Percentiles rank a stretch among this genome's conserved stretches.
phyloP scores from a whole-genome alignment of 495 filamentous ascomycete species.

The Lasiosphaeris hirsuta region DNA sequence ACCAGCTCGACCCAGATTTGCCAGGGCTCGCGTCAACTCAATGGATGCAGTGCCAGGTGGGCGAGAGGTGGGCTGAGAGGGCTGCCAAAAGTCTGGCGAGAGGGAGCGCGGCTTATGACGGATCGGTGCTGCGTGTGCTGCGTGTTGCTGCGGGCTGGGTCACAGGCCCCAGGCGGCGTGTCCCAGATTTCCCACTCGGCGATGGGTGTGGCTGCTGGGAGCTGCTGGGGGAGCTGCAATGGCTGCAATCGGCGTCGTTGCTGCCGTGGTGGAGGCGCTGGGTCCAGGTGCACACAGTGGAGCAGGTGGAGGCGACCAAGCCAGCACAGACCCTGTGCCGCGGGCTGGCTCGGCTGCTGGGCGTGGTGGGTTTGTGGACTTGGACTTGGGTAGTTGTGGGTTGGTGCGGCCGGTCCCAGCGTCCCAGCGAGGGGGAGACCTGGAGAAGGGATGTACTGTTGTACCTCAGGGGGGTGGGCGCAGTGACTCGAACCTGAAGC shows the following conservation, averaged over 20 bases:
- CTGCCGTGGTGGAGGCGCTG: conserved; percentile 17
- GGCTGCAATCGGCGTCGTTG: conserved; percentile 11
- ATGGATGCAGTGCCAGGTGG: neutral
- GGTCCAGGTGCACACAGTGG: conserved; percentile 11
- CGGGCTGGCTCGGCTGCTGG: conserved; percentile 2
- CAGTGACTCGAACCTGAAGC: neutral
- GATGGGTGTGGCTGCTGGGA: conserved; percentile 13
- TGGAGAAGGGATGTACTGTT: too few relatives aligned
- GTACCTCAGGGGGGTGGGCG: neutral
- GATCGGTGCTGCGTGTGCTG: conserved; percentile 17
- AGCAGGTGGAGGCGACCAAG: conserved; percentile 4
- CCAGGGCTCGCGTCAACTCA: conserved; percentile 1
- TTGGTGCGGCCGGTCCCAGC: conserved; percentile 11
- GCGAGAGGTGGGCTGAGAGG: neutral
- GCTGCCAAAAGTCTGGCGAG: neutral
- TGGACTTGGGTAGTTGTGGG: neutral
- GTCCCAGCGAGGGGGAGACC: neutral
- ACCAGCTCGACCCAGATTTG: too few relatives aligned
- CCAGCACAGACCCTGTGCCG: conserved; percentile 7
- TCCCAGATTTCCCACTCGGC: conserved; percentile 16
- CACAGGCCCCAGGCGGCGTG: conserved; percentile 14
- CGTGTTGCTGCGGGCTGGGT: conserved; percentile 28
- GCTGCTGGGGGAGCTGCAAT: conserved; percentile 11
- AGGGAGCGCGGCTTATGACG: conserved; percentile 28
- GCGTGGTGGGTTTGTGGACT: neutral